phyloP scores from a whole-genome alignment of 2,329 filamentous ascomycete species.

The Aspergillus awamori region DNA sequence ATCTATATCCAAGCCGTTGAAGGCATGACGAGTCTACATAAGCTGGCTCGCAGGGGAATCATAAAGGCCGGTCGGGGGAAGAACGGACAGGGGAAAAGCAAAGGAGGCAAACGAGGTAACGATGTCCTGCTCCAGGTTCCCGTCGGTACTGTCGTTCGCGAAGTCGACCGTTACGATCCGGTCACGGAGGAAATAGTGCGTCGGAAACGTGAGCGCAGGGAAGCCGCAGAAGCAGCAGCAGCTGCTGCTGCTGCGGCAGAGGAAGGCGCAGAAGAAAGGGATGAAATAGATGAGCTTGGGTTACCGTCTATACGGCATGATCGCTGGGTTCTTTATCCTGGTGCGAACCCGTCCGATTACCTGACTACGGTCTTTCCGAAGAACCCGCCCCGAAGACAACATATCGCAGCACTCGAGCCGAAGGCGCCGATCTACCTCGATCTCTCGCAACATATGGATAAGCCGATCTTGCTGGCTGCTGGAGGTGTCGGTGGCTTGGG shows the following conservation, averaged over 20 bases:
- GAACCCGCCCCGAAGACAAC: slow-evolving; percentile 58
- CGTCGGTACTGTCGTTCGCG: slow-evolving; percentile 85
- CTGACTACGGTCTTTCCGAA: slow-evolving; percentile 61
- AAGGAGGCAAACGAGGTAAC: slow-evolving; percentile 74
- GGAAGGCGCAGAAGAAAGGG: slow-evolving; percentile 52
- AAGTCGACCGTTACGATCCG: slow-evolving; percentile 78
- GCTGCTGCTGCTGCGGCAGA: slow-evolving; percentile 33
- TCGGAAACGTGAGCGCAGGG: slow-evolving; percentile 12
- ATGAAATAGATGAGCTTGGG: slow-evolving; percentile 47
- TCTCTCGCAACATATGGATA: slow-evolving; percentile 74
- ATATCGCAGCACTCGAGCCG: slow-evolving; percentile 68
- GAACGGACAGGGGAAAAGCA: slow-evolving; percentile 52
- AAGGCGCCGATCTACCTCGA: slow-evolving; percentile 72
- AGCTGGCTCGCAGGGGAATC: slow-evolving; percentile 76
- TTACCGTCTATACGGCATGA: slow-evolving; percentile 56
- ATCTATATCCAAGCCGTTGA: slow-evolving; percentile 92
- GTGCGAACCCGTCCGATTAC: slow-evolving; percentile 72
- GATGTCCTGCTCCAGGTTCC: slow-evolving; percentile 89
- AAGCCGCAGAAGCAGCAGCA: slow-evolving; percentile 39
- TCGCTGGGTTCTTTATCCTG: slow-evolving; percentile 87
- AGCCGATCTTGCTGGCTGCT: slow-evolving; percentile 81
- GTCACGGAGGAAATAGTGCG: slow-evolving; percentile 65
- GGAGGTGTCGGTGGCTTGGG: slow-evolving; percentile 88
- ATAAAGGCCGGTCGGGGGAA: slow-evolving; percentile 50
- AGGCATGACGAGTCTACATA: slow-evolving; percentile 90